A percentile compares a stretch with the other conserved stretches of the same genome.
Conservation (phyloP, 2,329 filamentous ascomycete genomes). For the Chalaropsis ovoidea region DNA sequence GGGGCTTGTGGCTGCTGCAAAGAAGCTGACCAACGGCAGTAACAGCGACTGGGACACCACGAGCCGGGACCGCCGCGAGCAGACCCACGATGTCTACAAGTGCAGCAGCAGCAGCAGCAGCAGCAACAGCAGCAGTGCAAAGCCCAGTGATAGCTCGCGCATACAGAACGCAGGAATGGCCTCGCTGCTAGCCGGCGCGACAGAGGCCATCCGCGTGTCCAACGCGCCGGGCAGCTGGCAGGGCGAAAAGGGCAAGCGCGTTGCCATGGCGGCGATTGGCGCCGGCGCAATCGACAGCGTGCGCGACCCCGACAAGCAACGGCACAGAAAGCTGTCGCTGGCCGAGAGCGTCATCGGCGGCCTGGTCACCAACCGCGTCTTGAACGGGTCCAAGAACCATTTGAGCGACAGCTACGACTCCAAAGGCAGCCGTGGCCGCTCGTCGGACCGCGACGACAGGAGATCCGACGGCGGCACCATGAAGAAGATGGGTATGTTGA, state of each 20-base stretch:
- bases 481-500: slow-evolving; percentile 47
- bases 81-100: slow-evolving; percentile 29
- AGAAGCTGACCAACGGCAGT: slow-evolving; percentile 44
- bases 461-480: slow-evolving; percentile 33
- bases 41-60: slow-evolving; percentile 39
- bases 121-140: slow-evolving; percentile 24
- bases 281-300: slow-evolving; percentile 78
- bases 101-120: no score
- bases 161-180: slow-evolving; percentile 84
- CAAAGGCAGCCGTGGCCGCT: slow-evolving; percentile 30
- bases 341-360: slow-evolving; percentile 82
- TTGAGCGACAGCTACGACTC: slow-evolving; percentile 55
- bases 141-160: slow-evolving; percentile 49
- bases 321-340: slow-evolving; percentile 75
- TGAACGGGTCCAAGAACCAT: slow-evolving; percentile 65
- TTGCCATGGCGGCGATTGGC: slow-evolving; percentile 76
- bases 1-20: slow-evolving; percentile 52
- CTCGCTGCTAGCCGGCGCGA: slow-evolving; percentile 77
- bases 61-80: slow-evolving; percentile 37
- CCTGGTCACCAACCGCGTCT: slow-evolving; percentile 70
- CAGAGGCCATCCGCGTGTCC: slow-evolving; percentile 82
- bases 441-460: slow-evolving; percentile 33
- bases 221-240: slow-evolving; percentile 84
- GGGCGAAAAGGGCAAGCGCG: slow-evolving; percentile 81
- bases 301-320: slow-evolving; percentile 58